Base-by-base conservation (phyloP, 164 flowering plant genomes). In the Santalum album region DNA sequence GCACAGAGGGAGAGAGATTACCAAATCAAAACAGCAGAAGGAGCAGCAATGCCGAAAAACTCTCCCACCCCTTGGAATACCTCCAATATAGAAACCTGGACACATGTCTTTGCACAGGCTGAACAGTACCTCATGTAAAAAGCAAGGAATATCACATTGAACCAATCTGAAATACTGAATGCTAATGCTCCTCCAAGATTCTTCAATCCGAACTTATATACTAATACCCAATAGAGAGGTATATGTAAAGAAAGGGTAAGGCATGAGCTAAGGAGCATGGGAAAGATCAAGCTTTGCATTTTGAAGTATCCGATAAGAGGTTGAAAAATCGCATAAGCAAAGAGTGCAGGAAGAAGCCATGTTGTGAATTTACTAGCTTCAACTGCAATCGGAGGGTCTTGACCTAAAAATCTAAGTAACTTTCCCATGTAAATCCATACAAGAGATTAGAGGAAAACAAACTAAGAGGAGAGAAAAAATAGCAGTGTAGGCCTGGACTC, bases 11-110 rank as follows among this genome's bases (percentile, higher is more conserved):
- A 57, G 25, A 14, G 29, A 11, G 25, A 18, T 63, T 75, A 87
- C 98, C 96, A 88, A 23, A 78, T 61, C 98, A 91, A 88, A 3
- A 76, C 62, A 44, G 94, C 82, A 39, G 98, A 92, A 67, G 98
- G 89, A 29, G 89, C 27, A 6, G 96, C 95, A 5, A 80, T 70
- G 4, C 75, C 67, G 14, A 38, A 15, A 16, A 29, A 29, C 34
- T 29, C 34, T 9, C 34, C 4, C 9, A 38, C 14, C 3, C 17
- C 17, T 12, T 14, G 16, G 16, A 38, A 15, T 4, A 80, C 53
- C 54, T 84, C 92, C 70, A n/a, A n/a, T n/a, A 58, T 72, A 1
- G 96, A 81, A 20, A 5, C 80, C 75, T 2, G 69, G 4, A 29
- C 71, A n/a, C 89, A 76, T 19, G 96, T 89, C 62, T 60, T 70